phyloP scores from a whole-genome alignment of 116 monocot genomes.

The Dioscorea cayenensis region DNA sequence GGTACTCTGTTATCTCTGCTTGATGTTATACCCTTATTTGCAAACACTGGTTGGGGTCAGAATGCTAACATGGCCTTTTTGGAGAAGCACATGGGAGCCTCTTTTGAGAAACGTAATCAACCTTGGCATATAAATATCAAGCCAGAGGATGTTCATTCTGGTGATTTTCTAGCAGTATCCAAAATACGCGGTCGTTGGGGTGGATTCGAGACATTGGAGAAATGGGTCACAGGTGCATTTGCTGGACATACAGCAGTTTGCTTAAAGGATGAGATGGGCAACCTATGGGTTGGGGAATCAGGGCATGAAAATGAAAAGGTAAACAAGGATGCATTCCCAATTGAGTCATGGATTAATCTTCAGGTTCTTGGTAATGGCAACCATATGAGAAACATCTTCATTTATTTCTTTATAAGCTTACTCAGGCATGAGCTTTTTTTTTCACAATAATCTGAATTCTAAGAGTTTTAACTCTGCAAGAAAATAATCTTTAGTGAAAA shows the following conservation, averaged over 20 bases:
- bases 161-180: slow-evolving; percentile 85
- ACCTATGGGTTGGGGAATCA: slow-evolving; percentile 95
- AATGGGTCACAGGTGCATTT: slow-evolving; percentile 96
- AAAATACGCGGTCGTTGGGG: slow-evolving; percentile 97
- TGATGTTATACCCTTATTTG: slow-evolving; percentile 85
- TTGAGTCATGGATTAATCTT: no score
- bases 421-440: not conserved
- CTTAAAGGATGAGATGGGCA: slow-evolving; percentile 80
- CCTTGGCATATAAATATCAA: slow-evolving; percentile 57
- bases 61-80: slow-evolving; percentile 79
- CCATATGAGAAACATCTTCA: no score
- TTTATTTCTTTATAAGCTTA: no score
- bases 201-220: slow-evolving; percentile 92
- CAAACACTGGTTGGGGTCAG: slow-evolving; percentile 84
- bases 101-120: slow-evolving; percentile 60
- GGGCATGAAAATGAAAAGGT: slow-evolving; percentile 97
- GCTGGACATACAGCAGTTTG: slow-evolving; percentile 96
- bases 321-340: slow-evolving; percentile 2
- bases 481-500: no score
- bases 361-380: no score
- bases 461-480: no score
- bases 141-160: slow-evolving; percentile 66
- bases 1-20: slow-evolving; percentile 73
- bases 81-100: slow-evolving; percentile 82
- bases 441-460: no score